A percentile compares a stretch with the other conserved stretches of the same genome.
Evolutionary conservation across 257 asterid genomes (phyloP).

Genomic region (Capsicum baccatum): DNA sequence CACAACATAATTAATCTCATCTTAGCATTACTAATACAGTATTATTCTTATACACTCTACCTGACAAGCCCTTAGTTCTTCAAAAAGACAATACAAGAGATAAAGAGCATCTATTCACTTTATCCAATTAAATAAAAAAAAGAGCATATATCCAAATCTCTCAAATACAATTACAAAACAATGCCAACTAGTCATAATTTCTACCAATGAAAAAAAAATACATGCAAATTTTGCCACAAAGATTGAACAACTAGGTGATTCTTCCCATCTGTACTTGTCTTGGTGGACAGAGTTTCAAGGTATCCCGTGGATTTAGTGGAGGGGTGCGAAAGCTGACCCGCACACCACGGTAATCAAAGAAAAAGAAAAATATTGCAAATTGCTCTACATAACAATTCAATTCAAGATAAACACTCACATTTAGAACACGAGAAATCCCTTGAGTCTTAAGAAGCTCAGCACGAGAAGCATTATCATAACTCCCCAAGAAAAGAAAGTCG

Average conservation of each 20-base stretch:
- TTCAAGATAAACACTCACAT: constrained; percentile 47
- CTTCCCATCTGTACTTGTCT: no score
- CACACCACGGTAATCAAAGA: no score
- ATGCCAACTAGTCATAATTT: not conserved
- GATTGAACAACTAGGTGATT: no score
- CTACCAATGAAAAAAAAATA: not conserved
- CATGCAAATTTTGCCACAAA: not conserved
- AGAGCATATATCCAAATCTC: not conserved
- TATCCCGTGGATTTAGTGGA: no score
- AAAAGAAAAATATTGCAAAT: no score
- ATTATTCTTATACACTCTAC: no score
- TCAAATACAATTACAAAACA: not conserved
- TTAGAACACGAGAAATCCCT: constrained; percentile 91
- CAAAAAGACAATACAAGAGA: not conserved
- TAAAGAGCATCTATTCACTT: not conserved
- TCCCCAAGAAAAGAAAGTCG: constrained; percentile 88
- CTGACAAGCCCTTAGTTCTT: not conserved
- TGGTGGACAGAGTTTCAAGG: no score
- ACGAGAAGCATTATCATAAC: constrained; percentile 93
- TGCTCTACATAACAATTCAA: not conserved
- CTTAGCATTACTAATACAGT: no score
- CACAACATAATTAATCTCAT: no score
- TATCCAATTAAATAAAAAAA: not conserved
- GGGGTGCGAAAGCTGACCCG: no score
- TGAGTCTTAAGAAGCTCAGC: constrained; percentile 92